Base-by-base conservation (phyloP, 78 protist genomes). In the Dictyostelium intermedium region DNA sequence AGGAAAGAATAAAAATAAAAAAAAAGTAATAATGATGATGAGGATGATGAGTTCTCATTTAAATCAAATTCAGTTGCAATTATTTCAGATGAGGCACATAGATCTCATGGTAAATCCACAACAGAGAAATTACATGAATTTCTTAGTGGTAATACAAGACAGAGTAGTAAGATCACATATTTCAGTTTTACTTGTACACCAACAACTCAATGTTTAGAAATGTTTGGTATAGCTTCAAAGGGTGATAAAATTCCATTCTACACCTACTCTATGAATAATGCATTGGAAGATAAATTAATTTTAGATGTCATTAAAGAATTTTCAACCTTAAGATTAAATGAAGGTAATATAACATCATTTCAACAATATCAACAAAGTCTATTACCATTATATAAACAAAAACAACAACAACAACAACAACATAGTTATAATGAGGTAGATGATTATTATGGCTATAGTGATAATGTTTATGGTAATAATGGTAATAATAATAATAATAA, bases 141-240 rank as follows among this genome's bases (percentile, higher is more conserved):
- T 53, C 43, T 89, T 7, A 41, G 72, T 50, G 94, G 94, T 9
- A 70, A 89, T 18, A 39, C 85, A 10, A 78, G 60, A 70, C 87
- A 82, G 50, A 41, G 74, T 37, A 50, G 53, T 82, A 45, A 63
- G 69, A 91, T 91, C 7, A 91, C 95, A 14, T 91, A 91, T 72
- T 91, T 91, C 14, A 79, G 87, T 82, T 91, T 91, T 47, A 91
- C 95, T 4, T 91, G 92, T 79, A 91, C 95, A 30, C 95, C 95
- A 18, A 91, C 92, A 2, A 43, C 74, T 13, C 91, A 91, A 69
- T 85, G 95, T 82, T 72, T 91, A 27, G 95, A 91, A 43, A 91
- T 91, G 95, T 91, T 91, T 91, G 95, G 95, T 91, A 61, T 91
- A 0, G 35, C 70, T 23, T 23, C 69, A 13, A 43, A 41, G 3